These are phyloP conservation scores for Leptosphaerulina australis DNA, from an alignment of 2,329 filamentous ascomycete species.

Conservation along the genomic window DNA sequence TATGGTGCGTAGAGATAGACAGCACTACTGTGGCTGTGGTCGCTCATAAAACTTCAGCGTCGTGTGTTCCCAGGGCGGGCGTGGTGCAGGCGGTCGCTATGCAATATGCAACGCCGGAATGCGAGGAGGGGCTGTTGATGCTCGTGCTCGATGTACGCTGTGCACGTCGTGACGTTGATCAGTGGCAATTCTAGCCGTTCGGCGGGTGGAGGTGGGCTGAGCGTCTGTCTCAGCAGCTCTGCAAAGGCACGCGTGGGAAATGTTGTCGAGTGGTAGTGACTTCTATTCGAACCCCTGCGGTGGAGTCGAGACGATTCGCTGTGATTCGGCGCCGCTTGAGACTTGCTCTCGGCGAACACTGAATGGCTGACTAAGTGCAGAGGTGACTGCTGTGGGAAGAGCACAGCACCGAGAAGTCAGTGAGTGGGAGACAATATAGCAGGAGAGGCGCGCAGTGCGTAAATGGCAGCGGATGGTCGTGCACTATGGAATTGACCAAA, in stretches of 20 bases:
- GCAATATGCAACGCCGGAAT: conserved; percentile 16
- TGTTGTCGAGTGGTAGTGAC: conserved; percentile 18
- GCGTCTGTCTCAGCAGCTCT: conserved; percentile 9
- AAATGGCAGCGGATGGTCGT: conserved; percentile 12
- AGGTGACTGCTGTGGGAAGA: background rate
- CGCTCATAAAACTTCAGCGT: conserved; percentile 30
- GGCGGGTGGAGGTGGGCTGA: conserved; percentile 3
- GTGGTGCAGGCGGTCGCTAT: conserved; percentile 18
- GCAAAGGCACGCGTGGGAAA: conserved; percentile 14
- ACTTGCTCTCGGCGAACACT: conserved; percentile 10
- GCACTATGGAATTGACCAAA: conserved; percentile 17
- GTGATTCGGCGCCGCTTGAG: conserved; percentile 23
- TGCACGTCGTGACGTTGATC: conserved; percentile 4
- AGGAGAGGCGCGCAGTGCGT: conserved; percentile 9
- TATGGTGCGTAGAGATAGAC: conserved; percentile 34
- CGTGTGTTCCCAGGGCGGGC: conserved; percentile 13
- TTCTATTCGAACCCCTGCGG: conserved; percentile 31
- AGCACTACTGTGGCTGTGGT: conserved; percentile 31
- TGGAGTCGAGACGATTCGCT: conserved; percentile 24
- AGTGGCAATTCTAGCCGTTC: conserved; percentile 8
- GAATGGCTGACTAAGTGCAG: conserved; percentile 1
- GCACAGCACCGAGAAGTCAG: background rate
- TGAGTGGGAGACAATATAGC: background rate
- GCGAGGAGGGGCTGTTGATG: conserved; percentile 21
- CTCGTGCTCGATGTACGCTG: conserved; percentile 8